Base-by-base conservation (phyloP, 371 early-diverging fungal species). In the Syncephalastrum monosporum region DNA sequence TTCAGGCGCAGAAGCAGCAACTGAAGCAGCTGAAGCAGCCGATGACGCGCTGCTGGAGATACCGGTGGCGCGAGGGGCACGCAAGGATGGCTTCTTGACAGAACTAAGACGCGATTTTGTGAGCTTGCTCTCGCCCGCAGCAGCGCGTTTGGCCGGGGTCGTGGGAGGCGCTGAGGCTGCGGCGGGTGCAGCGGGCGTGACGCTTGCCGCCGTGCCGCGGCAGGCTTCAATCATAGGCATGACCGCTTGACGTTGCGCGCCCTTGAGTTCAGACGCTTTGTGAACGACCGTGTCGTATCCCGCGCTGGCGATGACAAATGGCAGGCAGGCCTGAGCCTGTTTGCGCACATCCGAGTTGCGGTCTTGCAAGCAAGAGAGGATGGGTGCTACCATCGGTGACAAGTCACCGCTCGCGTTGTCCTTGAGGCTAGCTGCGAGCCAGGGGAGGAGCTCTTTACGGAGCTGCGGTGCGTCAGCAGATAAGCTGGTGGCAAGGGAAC, bases 301-400 rank as follows among this genome's bases (percentile, higher is more conserved):
- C 0, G 84, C 85, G 43, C 63, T 77, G 12, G 71, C 67, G 15
- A 88, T 80, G 5, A 93, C 50, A 12, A 72, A 68, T 4, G 79
- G 82, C n/a, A 96, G 64, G 51, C 87, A 77, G 2, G 77, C 64
- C 56, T 88, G 88, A 3, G 94, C 92, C 3, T 82, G 77, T 63
- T 96, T 96, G 56, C 98, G 84, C 12, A 96, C 96, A 25, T 95
- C 96, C 0, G 82, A 80, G 62, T 86, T 92, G 25, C 91, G 85
- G 61, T 97, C 97, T 65, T 92, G 93, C 51, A 96, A 62, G 58
- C 93, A 94, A 3, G 82, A 72, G 14, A 97, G 72, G 12, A 90
- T 61, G 10, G 93, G 86, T 21, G 82, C 72, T 5, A 92, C 75
- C 14, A 96, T 61, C 0, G 79, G 66, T 4, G 77, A 62, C 27